Evolutionary conservation across 108 stramenopile species (phyloP).

Genomic region (Pseudonitzschia pungens): DNA sequence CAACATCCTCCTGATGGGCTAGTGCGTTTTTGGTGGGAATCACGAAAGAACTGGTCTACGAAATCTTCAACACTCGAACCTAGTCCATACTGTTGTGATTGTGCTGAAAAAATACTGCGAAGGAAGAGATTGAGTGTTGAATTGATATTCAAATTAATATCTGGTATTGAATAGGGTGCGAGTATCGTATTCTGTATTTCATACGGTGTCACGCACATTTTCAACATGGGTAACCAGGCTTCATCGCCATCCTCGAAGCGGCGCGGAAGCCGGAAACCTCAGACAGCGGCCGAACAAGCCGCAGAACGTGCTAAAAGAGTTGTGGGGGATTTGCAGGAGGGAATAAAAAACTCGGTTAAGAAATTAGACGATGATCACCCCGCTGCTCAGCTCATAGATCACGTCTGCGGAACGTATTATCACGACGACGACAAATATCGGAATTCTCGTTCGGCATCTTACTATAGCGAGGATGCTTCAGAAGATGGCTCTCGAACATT

Average conservation of each 20-base stretch:
- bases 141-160: background rate
- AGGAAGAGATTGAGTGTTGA: too few species aligned
- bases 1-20: background rate
- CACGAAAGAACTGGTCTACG: too few species aligned
- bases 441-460: conserved; percentile 20
- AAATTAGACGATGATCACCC: conserved; percentile 49
- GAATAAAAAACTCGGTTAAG: conserved; percentile 39
- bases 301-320: conserved; percentile 38
- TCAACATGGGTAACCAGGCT: conserved; percentile 23
- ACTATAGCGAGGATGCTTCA: conserved; percentile 32
- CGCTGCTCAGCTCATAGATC: conserved; percentile 46
- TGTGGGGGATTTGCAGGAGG: conserved; percentile 36
- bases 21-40: background rate
- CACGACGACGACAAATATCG: conserved; percentile 31
- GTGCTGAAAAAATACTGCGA: too few species aligned
- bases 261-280: conserved; percentile 9
- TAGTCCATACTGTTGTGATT: too few species aligned
- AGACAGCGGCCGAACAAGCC: conserved; percentile 17
- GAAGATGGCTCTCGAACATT: conserved; percentile 41
- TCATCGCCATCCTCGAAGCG: conserved; percentile 8
- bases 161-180: background rate
- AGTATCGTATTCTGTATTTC: too few species aligned
- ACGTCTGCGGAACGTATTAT: conserved; percentile 40
- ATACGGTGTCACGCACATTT: background rate
- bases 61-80: too few species aligned